Base-by-base conservation (phyloP, 192 early-diverging fungal genomes). In the Backusella westeae region DNA sequence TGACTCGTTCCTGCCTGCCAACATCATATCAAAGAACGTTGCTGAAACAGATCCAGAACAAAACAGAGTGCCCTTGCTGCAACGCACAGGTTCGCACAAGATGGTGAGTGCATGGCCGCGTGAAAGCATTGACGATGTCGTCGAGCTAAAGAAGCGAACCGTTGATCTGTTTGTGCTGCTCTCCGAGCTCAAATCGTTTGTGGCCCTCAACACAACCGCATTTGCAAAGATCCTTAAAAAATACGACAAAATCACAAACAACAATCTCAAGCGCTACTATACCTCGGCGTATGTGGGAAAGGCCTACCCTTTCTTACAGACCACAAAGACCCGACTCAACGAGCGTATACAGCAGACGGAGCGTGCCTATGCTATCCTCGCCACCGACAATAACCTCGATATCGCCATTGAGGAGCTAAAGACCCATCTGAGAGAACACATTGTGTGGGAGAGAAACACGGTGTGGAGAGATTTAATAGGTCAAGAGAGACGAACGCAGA, bases 381-480 rank as follows among this genome's bases (percentile, higher is more conserved):
- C 83, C 34, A 89, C 89, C 1, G 86, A 88, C 71, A 84, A 84
- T 65, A 86, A 91, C 66, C 65, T 90, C 15, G 90, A 90, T 26
- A 77, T 87, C 29, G 94, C 96, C 7, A 83, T 89, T 34, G 81
- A 81, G 1, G 94, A 95, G 71, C 91, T 99, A 36, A 91, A 93
- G 72, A 82, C 86, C 26, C 90, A 94, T 80, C 84, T 97, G 79
- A 89, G 96, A 69, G 96, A 97, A 80, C 92, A 94, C 49, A 92
- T 99, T 77, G 94, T 95, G 4, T 97, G 94, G 93, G 96, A 99
- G 83, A 91, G 97, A 78, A 99, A 97, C 84, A 99, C 97, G 0
- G 91, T 99, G 29, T 99, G 97, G 97, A 87, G 95, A 75, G 97
- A 99, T 80, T 96, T 99, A 95, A 93, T 99, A 79, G 93, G 92